Percentiles rank a stretch among this genome's conserved stretches.
Evolutionary conservation across 2,329 filamentous ascomycete genomes (phyloP).

Genomic region (Fusarium devonianum): DNA sequence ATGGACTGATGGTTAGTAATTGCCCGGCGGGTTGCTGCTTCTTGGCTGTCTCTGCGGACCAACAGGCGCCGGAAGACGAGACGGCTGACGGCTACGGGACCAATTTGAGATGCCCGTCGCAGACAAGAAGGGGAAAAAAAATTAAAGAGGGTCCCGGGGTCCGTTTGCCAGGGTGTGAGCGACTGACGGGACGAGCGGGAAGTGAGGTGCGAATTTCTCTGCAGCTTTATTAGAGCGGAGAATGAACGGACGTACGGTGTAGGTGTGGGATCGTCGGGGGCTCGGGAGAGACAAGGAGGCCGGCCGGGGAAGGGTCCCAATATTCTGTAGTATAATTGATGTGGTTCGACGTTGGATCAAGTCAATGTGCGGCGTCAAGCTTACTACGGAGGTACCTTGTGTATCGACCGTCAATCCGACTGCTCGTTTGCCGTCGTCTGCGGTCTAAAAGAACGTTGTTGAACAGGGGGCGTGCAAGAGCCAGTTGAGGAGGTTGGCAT

Average conservation of each 20-base stretch:
- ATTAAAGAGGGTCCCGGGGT: slow-evolving; percentile 31
- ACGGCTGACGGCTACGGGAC: slow-evolving; percentile 10
- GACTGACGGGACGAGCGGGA: slow-evolving; percentile 21
- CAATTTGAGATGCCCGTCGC: slow-evolving; percentile 3
- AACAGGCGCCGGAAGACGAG: slow-evolving; percentile 19
- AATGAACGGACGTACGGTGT: slow-evolving; percentile 13
- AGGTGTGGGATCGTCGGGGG: background rate
- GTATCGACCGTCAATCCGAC: background rate
- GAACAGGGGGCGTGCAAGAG: slow-evolving; percentile 21
- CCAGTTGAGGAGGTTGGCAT: slow-evolving; percentile 2
- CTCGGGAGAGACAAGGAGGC: background rate
- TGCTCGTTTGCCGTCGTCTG: background rate
- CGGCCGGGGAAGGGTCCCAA: slow-evolving; percentile 4
- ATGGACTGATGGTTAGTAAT: slow-evolving; percentile 34
- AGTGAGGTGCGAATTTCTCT: slow-evolving; percentile 12
- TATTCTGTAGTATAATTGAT: background rate
- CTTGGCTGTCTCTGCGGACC: slow-evolving; percentile 13
- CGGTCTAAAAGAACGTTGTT: slow-evolving; percentile 8
- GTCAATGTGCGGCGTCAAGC: slow-evolving; percentile 11
- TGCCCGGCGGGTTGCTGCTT: slow-evolving; percentile 8
- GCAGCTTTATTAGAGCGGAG: slow-evolving; percentile 29
- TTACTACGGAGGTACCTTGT: too few relatives aligned
- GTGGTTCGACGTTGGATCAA: background rate
- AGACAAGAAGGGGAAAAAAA: slow-evolving; percentile 8
- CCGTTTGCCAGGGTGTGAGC: slow-evolving; percentile 25